Evolutionary conservation across 2,329 filamentous ascomycete species (phyloP), one percentile per base, ranked within the genome.

Genomic region (Aureobasidium subglaciale): DNA sequence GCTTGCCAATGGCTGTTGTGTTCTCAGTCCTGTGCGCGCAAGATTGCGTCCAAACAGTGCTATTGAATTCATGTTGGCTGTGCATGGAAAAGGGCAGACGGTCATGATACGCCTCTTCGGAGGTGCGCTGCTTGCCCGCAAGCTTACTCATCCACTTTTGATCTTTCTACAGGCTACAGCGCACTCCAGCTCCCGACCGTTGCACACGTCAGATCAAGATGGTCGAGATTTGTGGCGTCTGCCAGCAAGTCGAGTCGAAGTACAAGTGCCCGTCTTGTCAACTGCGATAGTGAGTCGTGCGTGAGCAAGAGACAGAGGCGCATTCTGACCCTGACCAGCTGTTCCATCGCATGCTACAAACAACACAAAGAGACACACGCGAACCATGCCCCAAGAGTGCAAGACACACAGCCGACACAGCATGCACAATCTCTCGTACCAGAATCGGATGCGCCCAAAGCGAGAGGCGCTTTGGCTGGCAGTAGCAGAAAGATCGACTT

Each of bases 221-320:
- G 72, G 56, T 64, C 15, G 64, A 66, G 7, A 59, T 66, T 11
- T 78, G 75, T 58, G 70, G 70, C 40, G 67, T 78, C n/a, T 78
- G 75, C 64, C 63, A 69, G 37, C 63, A 64, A 20, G 63, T 67
- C 43, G 68, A 70, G n/a, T 73, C 72, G 45, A 78, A 77, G 63
- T 78, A 78, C 69, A 76, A 75, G 66, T 78, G 75, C 61, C 73
- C 74, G n/a, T 68, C 70, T 18, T 77, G 75, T 61, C 64, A 70
- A 57, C 59, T 75, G 29, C 72, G 70, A 64, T 78, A 77, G 74
- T 76, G 64, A 20, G 68, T 61, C 27, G 8, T 3, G 24, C 18
- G n/a, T 35, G 8, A 6, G 11, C 8, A 15, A 24, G 2, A 35
- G 29, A 13, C n/a, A 11, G 24, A 24, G 43, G 34, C 43, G 43